These are phyloP conservation scores for Ceratocystis colombiana DNA, from an alignment of 2,329 filamentous ascomycete genomes.

Conservation along the genomic window DNA sequence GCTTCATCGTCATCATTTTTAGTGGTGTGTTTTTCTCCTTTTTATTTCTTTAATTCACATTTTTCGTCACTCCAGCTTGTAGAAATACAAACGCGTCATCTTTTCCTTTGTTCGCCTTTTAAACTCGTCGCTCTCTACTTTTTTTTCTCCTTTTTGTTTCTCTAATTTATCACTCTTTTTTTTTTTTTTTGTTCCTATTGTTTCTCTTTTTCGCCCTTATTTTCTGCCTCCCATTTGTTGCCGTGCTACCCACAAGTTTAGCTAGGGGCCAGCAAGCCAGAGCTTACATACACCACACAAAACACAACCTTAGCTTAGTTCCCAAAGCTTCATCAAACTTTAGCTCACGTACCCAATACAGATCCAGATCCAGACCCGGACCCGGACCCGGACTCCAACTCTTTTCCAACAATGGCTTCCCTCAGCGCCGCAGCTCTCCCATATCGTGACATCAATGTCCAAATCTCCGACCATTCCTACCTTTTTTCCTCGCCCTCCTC, in stretches of 20 bases:
- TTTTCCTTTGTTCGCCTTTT: constrained; percentile 3
- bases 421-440: constrained; percentile 43
- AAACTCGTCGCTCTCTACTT: constrained; percentile 4
- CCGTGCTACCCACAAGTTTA: background rate
- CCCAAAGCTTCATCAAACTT: background rate
- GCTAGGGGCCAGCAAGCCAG: background rate
- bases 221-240: constrained; percentile 2
- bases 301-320: background rate
- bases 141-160: background rate
- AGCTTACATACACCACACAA: background rate
- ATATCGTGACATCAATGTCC: constrained; percentile 94
- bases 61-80: background rate
- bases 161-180: background rate
- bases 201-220: background rate
- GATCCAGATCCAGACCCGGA: background rate
- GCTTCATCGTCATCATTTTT: background rate
- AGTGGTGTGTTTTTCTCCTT: background rate
- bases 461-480: constrained; percentile 84
- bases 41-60: background rate
- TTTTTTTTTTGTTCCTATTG: background rate
- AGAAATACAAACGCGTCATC: background rate
- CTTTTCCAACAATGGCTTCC: constrained; percentile 33
- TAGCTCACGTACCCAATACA: background rate
- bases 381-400: background rate
- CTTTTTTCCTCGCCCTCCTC: constrained; percentile 94